Evolutionary conservation across 192 early-diverging fungal species (phyloP), one percentile per base, ranked within the genome.

Genomic region (Backusella liffmaniae): DNA sequence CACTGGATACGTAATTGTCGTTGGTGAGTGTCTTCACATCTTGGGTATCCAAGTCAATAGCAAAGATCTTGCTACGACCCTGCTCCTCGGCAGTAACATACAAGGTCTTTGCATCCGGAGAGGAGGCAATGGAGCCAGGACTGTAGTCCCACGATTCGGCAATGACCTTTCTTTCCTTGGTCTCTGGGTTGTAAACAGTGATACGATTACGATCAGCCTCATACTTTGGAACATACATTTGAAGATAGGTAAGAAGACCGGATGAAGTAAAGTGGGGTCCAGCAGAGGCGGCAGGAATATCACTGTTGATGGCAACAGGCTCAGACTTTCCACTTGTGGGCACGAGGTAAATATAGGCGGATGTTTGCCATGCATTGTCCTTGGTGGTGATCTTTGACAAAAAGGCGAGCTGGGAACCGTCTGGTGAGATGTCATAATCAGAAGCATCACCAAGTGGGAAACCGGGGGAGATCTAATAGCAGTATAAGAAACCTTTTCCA

Each of bases 121-220:
- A 86, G 85, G 90, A 95, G 3, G 84, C 56, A 46, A 94, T 70
- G 18, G 82, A 77, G 26, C 83, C 77, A 0, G 90, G 90, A 37
- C 88, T 90, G 29, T 87, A 84, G 73, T 92, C 88, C 92, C 92
- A 93, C 59, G 85, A 65, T 2, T 85, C 62, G 29, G 88, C 87
- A 56, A 93, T 76, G 8, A 78, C 69, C 0, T 73, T 73, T 0
- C 84, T 86, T 21, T 83, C 67, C 21, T 85, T 74, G 0, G 82
- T 82, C 0, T 44, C 41, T 15, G 83, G 77, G 70, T 86, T 80
- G 70, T 91, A 88, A 42, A 93, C 39, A 44, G 89, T 79, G 26
- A 96, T 88, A 16, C 86, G 85, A 80, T 93, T 94, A 74, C 88
- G 89, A 78, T 95, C 95, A 0, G 94, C 84, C 78, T 96, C 94